phyloP scores from a whole-genome alignment of 23 red algal species.

The Rhodosorus marinus region DNA sequence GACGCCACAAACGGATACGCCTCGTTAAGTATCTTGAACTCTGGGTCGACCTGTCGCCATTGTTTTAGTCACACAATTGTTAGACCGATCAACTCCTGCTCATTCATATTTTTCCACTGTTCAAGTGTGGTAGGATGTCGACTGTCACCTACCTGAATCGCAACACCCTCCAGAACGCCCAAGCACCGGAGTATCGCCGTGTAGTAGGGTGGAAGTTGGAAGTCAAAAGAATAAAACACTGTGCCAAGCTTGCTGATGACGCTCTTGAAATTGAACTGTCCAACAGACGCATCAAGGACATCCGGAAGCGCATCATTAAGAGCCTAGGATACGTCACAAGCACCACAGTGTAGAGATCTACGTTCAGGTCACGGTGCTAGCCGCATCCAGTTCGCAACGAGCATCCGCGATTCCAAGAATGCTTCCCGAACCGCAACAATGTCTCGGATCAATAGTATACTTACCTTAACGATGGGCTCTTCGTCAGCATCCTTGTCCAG shows the following conservation, averaged over 20 bases:
- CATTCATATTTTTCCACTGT: no score
- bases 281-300: conserved; percentile 81
- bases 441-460: no score
- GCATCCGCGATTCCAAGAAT: no score
- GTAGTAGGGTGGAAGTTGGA: conserved; percentile 87
- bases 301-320: conserved; percentile 80
- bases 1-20: conserved; percentile 95
- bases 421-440: no score
- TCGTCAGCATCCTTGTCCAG: conserved; percentile 63
- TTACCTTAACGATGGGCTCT: conserved; percentile 67
- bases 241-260: conserved; percentile 97
- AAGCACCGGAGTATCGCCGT: conserved; percentile 94
- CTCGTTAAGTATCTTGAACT: conserved; percentile 97
- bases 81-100: no score
- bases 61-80: no score
- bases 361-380: no score
- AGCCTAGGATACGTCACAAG: no score
- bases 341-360: no score
- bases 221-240: conserved; percentile 93
- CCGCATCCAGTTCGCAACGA: no score
- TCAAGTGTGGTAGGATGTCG: no score
- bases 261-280: conserved; percentile 95
- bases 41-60: conserved; percentile 78
- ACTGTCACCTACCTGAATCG: no score
- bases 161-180: conserved; percentile 90